phyloP scores from a whole-genome alignment of 2,329 filamentous ascomycete species.

The Trichoderma atrobrunneum region DNA sequence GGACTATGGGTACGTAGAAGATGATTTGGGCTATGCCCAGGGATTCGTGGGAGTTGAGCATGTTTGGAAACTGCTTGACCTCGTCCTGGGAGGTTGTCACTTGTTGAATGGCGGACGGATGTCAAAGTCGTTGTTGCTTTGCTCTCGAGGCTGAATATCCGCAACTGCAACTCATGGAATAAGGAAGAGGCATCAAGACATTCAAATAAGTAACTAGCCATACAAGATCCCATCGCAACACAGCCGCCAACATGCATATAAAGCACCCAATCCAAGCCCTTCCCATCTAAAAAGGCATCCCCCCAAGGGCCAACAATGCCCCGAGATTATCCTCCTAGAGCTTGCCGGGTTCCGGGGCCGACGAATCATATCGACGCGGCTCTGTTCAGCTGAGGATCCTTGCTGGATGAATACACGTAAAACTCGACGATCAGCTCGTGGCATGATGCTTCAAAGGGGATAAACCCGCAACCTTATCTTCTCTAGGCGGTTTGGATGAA shows the following conservation, averaged over 20 bases:
- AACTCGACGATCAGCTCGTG: constrained; percentile 10
- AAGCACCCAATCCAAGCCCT: background rate
- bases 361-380: background rate
- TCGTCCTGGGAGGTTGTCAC: background rate
- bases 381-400: background rate
- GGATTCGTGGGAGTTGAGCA: constrained; percentile 25
- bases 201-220: background rate
- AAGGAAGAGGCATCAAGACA: background rate
- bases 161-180: background rate
- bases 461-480: background rate
- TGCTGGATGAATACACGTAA: background rate
- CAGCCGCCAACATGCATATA: background rate
- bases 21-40: constrained; percentile 28
- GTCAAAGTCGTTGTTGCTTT: background rate
- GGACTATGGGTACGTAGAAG: constrained; percentile 29
- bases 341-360: background rate
- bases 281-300: background rate
- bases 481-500: background rate
- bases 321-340: background rate
- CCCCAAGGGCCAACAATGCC: background rate
- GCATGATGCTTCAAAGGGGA: background rate
- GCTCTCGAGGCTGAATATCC: background rate
- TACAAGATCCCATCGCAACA: background rate
- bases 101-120: background rate
- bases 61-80: background rate